phyloP scores from a whole-genome alignment of 2,329 filamentous ascomycete genomes.

The Lecanosticta acicola region DNA sequence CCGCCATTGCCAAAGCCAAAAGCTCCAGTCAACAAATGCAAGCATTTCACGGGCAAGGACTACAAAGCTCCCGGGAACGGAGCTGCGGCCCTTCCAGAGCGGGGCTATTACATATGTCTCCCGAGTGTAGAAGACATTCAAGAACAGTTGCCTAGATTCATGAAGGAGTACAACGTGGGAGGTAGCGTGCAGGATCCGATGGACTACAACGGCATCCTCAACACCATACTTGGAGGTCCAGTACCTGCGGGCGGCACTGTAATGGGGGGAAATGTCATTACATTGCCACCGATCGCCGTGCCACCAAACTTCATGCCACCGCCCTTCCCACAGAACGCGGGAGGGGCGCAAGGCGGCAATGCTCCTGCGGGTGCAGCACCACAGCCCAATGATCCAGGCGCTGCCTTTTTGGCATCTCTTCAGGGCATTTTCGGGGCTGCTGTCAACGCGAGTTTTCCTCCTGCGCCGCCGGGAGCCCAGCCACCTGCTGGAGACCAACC shows the following conservation, averaged over 20 bases:
- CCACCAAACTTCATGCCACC: background rate
- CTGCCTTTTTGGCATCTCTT: background rate
- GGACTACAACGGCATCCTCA: background rate
- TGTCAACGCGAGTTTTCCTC: too few relatives aligned
- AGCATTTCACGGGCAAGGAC: slow-evolving; percentile 2
- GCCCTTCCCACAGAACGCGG: background rate
- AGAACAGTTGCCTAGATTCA: slow-evolving; percentile 18
- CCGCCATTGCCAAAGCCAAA: background rate
- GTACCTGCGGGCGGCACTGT: too few relatives aligned
- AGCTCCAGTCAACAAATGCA: slow-evolving; percentile 1
- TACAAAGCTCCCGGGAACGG: slow-evolving; percentile 4
- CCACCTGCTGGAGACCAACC: too few relatives aligned
- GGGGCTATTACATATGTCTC: slow-evolving; percentile 23
- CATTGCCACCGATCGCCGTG: background rate
- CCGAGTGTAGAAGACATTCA: slow-evolving; percentile 13
- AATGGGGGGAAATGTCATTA: background rate
- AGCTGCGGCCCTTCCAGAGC: slow-evolving; percentile 3
- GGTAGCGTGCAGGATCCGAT: background rate
- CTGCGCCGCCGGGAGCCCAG: too few relatives aligned
- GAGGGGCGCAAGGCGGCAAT: background rate
- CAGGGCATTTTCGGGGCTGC: background rate
- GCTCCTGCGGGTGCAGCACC: background rate
- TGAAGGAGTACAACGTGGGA: slow-evolving; percentile 24
- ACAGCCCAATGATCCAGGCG: background rate
- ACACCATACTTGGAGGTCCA: background rate